A percentile compares a stretch with the other conserved stretches of the same genome.
Evolutionary conservation across 1,284 basidiomycete species (phyloP).

Genomic region (Leucoagaricus sp.): DNA sequence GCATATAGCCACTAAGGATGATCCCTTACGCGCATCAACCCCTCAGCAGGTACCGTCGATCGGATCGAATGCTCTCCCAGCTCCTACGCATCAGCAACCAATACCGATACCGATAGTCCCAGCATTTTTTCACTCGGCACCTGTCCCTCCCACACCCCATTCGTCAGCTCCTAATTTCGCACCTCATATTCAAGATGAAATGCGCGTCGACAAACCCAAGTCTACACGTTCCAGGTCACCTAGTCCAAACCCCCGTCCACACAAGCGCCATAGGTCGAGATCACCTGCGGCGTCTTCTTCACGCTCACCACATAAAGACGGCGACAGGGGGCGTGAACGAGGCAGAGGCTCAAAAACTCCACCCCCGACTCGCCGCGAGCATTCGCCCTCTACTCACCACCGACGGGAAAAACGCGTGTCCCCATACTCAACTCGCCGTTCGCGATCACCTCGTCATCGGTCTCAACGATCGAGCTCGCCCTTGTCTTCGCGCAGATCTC

Average conservation of each 20-base stretch:
- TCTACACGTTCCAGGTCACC: not conserved
- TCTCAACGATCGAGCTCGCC: not conserved
- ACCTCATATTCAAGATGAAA: not conserved
- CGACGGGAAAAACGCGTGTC: not conserved
- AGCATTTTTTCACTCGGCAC: not conserved
- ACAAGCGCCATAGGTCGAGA: not conserved
- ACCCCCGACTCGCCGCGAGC: not conserved
- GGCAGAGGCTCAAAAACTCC: not conserved
- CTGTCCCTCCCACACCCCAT: not conserved
- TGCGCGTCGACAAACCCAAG: too few relatives aligned
- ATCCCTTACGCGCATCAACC: not conserved
- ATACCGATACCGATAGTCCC: conserved; percentile 2
- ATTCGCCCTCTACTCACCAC: not conserved
- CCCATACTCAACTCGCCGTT: not conserved
- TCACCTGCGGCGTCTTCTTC: conserved; percentile 2
- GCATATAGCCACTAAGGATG: not conserved
- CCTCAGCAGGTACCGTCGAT: not conserved
- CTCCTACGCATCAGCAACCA: not conserved
- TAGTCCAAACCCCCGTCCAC: not conserved
- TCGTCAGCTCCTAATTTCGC: not conserved
- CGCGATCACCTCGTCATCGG: not conserved
- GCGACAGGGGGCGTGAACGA: not conserved
- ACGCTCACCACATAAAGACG: not conserved
- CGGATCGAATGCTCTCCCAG: not conserved
- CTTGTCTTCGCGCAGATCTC: not conserved